These are phyloP conservation scores for Jatropha multifida DNA, from an alignment of 441 rosid species.

Conservation along the genomic window DNA sequence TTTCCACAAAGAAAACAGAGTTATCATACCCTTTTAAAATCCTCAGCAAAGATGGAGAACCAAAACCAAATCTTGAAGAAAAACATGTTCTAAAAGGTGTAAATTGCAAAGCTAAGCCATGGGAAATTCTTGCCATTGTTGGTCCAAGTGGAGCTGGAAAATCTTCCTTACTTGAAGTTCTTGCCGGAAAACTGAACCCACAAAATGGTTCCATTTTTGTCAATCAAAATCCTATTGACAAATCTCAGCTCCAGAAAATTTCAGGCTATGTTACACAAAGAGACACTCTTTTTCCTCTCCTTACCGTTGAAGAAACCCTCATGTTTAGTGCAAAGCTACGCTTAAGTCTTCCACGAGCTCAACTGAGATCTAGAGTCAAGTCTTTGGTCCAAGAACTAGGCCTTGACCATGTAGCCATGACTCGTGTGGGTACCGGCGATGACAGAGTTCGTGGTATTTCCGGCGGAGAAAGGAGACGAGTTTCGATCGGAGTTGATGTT, in stretches of 20 bases:
- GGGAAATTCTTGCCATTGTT: conserved; percentile 90
- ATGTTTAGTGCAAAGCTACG: conserved; percentile 83
- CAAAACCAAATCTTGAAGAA: conserved; percentile 20
- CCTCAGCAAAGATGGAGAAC: too few species aligned
- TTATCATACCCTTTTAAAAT: neutral
- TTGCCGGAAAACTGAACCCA: conserved; percentile 62
- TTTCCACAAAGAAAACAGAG: conserved; percentile 17
- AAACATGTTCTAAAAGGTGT: conserved; percentile 65
- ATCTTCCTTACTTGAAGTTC: conserved; percentile 77
- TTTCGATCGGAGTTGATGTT: conserved; percentile 89
- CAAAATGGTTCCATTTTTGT: conserved; percentile 57
- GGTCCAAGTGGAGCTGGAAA: conserved; percentile 99
- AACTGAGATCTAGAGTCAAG: conserved; percentile 56
- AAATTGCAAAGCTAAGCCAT: conserved; percentile 74
- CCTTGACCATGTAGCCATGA: conserved; percentile 57
- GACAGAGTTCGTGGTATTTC: conserved; percentile 85
- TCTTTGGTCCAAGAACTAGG: conserved; percentile 75
- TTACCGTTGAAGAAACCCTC: conserved; percentile 92
- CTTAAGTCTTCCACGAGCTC: conserved; percentile 50
- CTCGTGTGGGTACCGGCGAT: conserved; percentile 62
- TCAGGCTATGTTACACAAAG: conserved; percentile 87
- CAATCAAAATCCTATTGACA: conserved; percentile 55
- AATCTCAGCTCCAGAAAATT: conserved; percentile 61
- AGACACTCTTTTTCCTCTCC: conserved; percentile 82
- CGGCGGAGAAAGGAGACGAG: conserved; percentile 94